Evolutionary conservation across 202 grass and related monocot species (phyloP).

Genomic region (Cymbopogon flexuosus): DNA sequence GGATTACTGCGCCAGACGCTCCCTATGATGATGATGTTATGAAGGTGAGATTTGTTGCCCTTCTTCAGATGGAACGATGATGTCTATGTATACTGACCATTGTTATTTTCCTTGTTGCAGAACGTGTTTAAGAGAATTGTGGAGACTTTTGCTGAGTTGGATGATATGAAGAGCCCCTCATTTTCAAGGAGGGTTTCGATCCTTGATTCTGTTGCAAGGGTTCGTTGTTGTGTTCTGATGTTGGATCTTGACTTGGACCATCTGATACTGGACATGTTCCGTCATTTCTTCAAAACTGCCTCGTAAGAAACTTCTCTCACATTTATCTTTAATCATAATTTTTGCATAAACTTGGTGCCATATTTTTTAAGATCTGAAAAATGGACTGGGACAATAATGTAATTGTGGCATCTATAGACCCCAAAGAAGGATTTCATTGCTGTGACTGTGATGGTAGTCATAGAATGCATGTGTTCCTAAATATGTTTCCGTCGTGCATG

Average conservation of each 20-base stretch:
- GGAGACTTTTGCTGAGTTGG: constrained; percentile 62
- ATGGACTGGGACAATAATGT: not conserved
- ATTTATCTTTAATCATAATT: constrained; percentile 17
- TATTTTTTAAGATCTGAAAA: not conserved
- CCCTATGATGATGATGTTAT: constrained; percentile 75
- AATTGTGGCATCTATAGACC: constrained; percentile 2
- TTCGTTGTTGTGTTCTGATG: constrained; percentile 76
- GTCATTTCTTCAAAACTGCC: constrained; percentile 59
- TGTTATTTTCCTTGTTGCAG: constrained; percentile 32
- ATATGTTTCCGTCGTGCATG: not conserved
- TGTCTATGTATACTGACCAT: not conserved
- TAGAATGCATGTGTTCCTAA: not conserved
- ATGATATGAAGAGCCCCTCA: constrained; percentile 41
- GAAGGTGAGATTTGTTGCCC: constrained; percentile 53
- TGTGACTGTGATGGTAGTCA: not conserved
- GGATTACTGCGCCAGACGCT: constrained; percentile 69
- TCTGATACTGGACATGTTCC: constrained; percentile 62
- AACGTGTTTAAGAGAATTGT: constrained; percentile 70
- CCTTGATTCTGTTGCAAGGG: constrained; percentile 72
- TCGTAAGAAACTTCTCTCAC: constrained; percentile 37
- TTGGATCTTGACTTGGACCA: constrained; percentile 79
- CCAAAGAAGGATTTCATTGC: not conserved
- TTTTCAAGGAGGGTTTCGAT: constrained; percentile 68
- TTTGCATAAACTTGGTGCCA: not conserved
- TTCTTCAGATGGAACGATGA: not conserved